Percentiles rank a stretch among this genome's conserved stretches.
phyloP scores from a whole-genome alignment of 2,329 filamentous ascomycete species.

The Colletotrichum abscissum region DNA sequence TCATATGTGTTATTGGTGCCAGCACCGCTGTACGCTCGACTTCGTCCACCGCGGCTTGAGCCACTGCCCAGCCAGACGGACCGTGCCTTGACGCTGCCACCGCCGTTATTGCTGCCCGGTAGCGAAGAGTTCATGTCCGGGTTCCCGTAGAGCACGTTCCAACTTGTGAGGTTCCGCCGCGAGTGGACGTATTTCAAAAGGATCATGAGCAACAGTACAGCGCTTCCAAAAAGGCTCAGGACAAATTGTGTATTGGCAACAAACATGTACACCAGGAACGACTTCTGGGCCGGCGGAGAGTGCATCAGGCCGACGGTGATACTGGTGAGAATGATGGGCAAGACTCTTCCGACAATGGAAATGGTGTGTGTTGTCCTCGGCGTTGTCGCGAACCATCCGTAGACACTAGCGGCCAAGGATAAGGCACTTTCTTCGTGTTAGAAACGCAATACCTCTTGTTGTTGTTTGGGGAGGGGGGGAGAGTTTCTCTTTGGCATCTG shows the following conservation, averaged over 20 bases:
- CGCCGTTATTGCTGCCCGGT: background rate
- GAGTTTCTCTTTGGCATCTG: background rate
- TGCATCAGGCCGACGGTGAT: constrained; percentile 25
- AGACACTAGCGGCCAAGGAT: constrained; percentile 29
- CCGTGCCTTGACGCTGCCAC: constrained; percentile 15
- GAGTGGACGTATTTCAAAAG: constrained; percentile 53
- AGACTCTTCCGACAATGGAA: constrained; percentile 17
- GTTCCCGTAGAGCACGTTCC: constrained; percentile 46
- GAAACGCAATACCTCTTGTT: background rate
- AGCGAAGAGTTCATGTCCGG: constrained; percentile 5
- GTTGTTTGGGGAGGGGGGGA: too few relatives aligned
- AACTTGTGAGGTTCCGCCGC: constrained; percentile 44
- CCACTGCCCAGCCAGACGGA: constrained; percentile 15
- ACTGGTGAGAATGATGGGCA: constrained; percentile 17
- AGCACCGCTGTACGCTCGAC: constrained; percentile 29
- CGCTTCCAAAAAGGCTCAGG: constrained; percentile 41
- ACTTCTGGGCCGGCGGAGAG: background rate
- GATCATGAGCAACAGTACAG: constrained; percentile 50
- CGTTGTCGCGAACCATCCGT: constrained; percentile 32
- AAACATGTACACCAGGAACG: constrained; percentile 23
- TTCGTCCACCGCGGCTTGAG: constrained; percentile 19
- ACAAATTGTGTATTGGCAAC: constrained; percentile 32
- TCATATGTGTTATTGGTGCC: constrained; percentile 52
- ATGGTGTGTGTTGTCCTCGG: constrained; percentile 26
- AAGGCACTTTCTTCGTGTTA: constrained; percentile 8